Evolutionary conservation across 2,329 filamentous ascomycete species (phyloP).

Genomic region (Paecilomyces dactylethromorphus): DNA sequence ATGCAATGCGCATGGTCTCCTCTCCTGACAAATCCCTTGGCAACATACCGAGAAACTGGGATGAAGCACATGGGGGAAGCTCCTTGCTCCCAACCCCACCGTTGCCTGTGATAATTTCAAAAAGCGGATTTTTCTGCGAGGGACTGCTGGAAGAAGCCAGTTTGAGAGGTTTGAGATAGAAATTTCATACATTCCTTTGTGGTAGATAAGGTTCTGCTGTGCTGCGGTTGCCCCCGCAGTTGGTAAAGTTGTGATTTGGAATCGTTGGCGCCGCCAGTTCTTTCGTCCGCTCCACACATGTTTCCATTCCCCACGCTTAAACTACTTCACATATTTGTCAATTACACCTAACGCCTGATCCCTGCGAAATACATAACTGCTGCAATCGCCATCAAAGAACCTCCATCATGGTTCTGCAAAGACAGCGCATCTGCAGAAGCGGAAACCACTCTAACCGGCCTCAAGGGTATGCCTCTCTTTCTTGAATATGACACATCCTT

Average conservation of each 20-base stretch:
- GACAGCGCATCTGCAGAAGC: not conserved
- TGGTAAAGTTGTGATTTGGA: not conserved
- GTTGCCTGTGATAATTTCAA: not conserved
- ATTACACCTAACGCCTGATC: not conserved
- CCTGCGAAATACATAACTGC: not conserved
- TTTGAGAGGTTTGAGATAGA: not conserved
- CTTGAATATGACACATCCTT: not conserved
- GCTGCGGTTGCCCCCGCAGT: not conserved
- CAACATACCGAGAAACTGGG: not conserved
- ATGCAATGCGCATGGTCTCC: not conserved
- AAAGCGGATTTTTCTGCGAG: not conserved
- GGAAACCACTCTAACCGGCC: not conserved
- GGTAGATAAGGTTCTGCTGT: not conserved
- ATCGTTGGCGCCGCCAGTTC: not conserved
- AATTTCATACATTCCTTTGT: not conserved
- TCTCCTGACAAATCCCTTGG: not conserved
- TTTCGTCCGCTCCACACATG: not conserved
- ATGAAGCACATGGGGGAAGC: not conserved
- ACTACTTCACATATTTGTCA: not conserved
- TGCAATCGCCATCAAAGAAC: not conserved
- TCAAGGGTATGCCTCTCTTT: not conserved
- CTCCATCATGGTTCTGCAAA: not conserved
- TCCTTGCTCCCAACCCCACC: not conserved
- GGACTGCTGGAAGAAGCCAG: not conserved
- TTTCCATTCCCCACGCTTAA: not conserved